Base-by-base conservation (phyloP, 345 rosid genomes). In the Camelina hispida region DNA sequence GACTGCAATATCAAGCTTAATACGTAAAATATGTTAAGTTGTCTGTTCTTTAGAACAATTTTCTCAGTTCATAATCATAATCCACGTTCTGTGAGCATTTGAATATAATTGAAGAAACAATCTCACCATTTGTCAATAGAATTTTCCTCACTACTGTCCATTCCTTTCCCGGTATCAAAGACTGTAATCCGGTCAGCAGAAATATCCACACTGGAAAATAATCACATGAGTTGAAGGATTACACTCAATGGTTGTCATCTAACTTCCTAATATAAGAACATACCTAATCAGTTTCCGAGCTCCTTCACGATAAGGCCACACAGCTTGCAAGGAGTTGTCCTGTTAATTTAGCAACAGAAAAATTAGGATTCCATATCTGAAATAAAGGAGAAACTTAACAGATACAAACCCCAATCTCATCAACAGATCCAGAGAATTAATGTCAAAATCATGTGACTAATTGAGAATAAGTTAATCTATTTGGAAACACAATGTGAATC, bases 301-400 rank as follows among this genome's bases (percentile, higher is more conserved):
- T 50, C 60, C 66, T 47, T 42, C 14, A 42, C 67, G 70, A 47
- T 57, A 78, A 38, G 74, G 52, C 92, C 92, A 88, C 7, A 91
- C 87, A 46, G 94, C 97, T 86, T 91, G 97, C 81, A 91, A 81
- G 40, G 92, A 91, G 78, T 88, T 88, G 77, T 88, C 97, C 94
- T 88, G 84, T 42, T 18, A 71, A 79, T 78, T 14, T 40, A 7
- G 70, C 20, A 78, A 5, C 30, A 71, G 46, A 35, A 20, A 51
- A 8, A 10, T 59, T 40, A 69, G 56, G 25, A 30, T 23, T 54
- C 22, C 38, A 20, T 60, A 50, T 59, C 46, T 13, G 23, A 22
- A 34, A 50, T 37, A 40, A 67, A 22, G 10, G 25, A 50, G 63
- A 68, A 59, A 59, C 13, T 32, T 43, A 73, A 61, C 54, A 38